phyloP scores from a whole-genome alignment of 352 stramenopile species.

The Pythium rishiriense region DNA sequence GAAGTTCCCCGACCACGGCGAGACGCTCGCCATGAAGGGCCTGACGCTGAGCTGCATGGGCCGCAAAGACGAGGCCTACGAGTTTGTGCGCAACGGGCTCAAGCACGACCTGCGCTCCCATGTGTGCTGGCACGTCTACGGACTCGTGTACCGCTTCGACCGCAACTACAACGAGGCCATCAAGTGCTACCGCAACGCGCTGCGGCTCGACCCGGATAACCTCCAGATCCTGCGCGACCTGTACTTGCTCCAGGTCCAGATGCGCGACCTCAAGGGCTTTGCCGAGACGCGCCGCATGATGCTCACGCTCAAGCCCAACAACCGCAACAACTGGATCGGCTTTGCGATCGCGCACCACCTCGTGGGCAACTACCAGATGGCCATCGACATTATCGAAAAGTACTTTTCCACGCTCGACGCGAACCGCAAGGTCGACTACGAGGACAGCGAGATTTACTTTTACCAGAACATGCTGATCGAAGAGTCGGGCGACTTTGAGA shows the following conservation, averaged over 20 bases:
- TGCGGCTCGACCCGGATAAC: slow-evolving; percentile 97
- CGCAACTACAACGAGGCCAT: slow-evolving; percentile 97
- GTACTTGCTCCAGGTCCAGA: slow-evolving; percentile 94
- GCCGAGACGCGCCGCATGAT: slow-evolving; percentile 92
- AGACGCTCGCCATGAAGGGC: slow-evolving; percentile 98
- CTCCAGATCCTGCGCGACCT: slow-evolving; percentile 97
- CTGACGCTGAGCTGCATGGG: slow-evolving; percentile 95
- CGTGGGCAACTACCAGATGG: slow-evolving; percentile 90
- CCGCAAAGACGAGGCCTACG: slow-evolving; percentile 95
- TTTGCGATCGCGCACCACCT: slow-evolving; percentile 97
- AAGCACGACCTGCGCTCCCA: slow-evolving; percentile 93
- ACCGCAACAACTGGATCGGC: slow-evolving; percentile 96
- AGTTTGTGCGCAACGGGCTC: slow-evolving; percentile 94
- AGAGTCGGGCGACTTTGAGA: slow-evolving; percentile 83
- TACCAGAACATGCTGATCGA: slow-evolving; percentile 95
- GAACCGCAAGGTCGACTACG: slow-evolving; percentile 78
- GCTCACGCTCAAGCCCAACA: slow-evolving; percentile 93
- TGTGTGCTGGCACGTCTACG: slow-evolving; percentile 99
- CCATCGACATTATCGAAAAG: slow-evolving; percentile 95
- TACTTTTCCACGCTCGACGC: slow-evolving; percentile 91
- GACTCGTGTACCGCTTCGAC: slow-evolving; percentile 95
- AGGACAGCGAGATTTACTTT: slow-evolving; percentile 96
- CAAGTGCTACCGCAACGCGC: slow-evolving; percentile 98
- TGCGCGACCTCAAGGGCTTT: slow-evolving; percentile 92
- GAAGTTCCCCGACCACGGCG: slow-evolving; percentile 97